A percentile compares a stretch with the other conserved stretches of the same genome.
Evolutionary conservation across 1,284 basidiomycete species (phyloP).

Genomic region (Moniliophthora roreri): DNA sequence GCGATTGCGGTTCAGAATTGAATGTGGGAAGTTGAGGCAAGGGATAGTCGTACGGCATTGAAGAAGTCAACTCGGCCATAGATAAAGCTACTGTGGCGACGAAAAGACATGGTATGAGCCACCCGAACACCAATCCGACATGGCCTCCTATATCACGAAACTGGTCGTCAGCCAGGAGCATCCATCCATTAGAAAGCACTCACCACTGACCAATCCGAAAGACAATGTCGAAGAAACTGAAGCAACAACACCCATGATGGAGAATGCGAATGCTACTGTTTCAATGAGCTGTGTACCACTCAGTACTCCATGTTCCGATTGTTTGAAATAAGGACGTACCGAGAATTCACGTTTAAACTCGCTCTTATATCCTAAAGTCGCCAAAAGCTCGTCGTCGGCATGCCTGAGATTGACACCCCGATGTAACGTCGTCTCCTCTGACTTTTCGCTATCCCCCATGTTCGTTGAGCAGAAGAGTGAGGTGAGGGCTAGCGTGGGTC

Average conservation of each 20-base stretch:
- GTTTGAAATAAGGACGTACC: conserved; percentile 34
- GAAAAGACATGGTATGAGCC: conserved; percentile 72
- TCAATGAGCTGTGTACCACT: conserved; percentile 46
- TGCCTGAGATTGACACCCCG: conserved; percentile 29
- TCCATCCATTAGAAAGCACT: conserved; percentile 14
- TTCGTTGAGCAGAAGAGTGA: background rate
- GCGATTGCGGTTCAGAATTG: conserved; percentile 5
- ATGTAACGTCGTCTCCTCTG: background rate
- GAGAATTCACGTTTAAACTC: conserved; percentile 80
- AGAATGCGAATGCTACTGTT: conserved; percentile 69
- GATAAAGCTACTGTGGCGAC: conserved; percentile 65
- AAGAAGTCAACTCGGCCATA: conserved; percentile 72
- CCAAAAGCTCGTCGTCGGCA: conserved; percentile 58
- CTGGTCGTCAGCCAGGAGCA: background rate
- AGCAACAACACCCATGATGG: conserved; percentile 74
- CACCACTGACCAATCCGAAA: conserved; percentile 63
- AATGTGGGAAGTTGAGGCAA: background rate
- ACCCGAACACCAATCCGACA: conserved; percentile 77
- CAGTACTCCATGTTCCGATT: background rate
- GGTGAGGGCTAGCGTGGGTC: too few relatives aligned
- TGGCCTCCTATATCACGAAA: conserved; percentile 52
- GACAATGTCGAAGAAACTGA: conserved; percentile 67
- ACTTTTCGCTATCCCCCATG: background rate
- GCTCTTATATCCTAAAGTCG: conserved; percentile 69
- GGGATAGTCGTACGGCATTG: conserved; percentile 64